phyloP scores from a whole-genome alignment of 768 basidiomycete genomes.

The Cyathus striatus region DNA sequence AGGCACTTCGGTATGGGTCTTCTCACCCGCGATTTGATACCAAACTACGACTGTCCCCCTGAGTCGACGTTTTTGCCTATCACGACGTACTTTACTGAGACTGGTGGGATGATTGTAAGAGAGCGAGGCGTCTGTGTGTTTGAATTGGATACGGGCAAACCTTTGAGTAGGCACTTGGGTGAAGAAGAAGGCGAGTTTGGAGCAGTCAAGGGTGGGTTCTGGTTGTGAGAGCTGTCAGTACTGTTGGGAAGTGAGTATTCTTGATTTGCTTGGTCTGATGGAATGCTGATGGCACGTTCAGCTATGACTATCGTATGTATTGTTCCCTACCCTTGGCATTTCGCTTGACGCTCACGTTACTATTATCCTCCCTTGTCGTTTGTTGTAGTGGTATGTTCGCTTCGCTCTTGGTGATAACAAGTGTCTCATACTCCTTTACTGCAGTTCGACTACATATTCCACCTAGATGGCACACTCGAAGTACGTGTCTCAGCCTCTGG shows the following conservation, averaged over 20 bases:
- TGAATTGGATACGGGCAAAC: constrained; percentile 54
- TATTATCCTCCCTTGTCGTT: background rate
- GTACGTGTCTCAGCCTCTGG: constrained; percentile 65
- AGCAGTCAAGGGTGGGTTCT: constrained; percentile 58
- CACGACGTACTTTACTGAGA: constrained; percentile 46
- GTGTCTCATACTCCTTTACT: background rate
- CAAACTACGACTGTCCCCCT: constrained; percentile 62
- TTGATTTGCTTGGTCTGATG: background rate
- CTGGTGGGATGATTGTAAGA: constrained; percentile 34
- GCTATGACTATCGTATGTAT: constrained; percentile 50
- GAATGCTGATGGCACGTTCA: constrained; percentile 12
- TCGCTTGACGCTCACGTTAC: background rate
- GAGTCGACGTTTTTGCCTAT: constrained; percentile 59
- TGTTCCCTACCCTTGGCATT: background rate
- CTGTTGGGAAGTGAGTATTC: constrained; percentile 56
- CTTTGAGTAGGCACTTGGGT: constrained; percentile 54
- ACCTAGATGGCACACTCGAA: constrained; percentile 63
- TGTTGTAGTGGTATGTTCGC: constrained; percentile 26
- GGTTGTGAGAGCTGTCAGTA: constrained; percentile 50
- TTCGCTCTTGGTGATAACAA: too few relatives aligned
- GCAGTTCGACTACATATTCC: constrained; percentile 64
- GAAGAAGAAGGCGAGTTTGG: constrained; percentile 51
- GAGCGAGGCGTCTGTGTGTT: constrained; percentile 62
- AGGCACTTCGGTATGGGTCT: constrained; percentile 61
- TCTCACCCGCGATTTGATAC: constrained; percentile 54